Evolutionary conservation across 441 rosid species (phyloP).

Genomic region (Pelargonium myrrhifolium): DNA sequence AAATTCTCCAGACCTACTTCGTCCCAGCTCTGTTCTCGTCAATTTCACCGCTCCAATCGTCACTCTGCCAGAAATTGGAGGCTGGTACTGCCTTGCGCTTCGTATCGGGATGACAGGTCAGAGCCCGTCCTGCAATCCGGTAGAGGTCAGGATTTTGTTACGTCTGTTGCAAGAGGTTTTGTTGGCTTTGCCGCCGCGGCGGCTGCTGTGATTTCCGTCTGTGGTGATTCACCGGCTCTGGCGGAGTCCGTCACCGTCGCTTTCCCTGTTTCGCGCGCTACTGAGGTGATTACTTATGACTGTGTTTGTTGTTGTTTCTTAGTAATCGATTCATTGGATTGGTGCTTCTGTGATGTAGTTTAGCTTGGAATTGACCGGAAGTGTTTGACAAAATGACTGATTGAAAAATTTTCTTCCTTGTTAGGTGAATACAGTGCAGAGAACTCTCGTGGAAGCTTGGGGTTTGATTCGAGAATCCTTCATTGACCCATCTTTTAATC

Average conservation of each 20-base stretch:
- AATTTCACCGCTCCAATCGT: constrained; percentile 19
- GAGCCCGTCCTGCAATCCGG: constrained; percentile 4
- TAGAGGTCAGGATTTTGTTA: constrained; percentile 16
- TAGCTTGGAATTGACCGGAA: neutral
- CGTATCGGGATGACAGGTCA: constrained; percentile 20
- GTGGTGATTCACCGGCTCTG: constrained; percentile 49
- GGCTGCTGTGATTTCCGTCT: constrained; percentile 42
- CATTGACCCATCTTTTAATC: constrained; percentile 75
- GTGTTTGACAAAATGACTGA: neutral
- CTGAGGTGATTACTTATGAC: constrained; percentile 37
- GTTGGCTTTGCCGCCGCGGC: constrained; percentile 49
- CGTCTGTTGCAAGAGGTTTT: constrained; percentile 36
- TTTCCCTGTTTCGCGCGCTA: constrained; percentile 67
- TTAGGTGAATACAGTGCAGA: constrained; percentile 79
- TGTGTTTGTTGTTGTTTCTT: neutral
- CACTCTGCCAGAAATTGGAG: constrained; percentile 21
- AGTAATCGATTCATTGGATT: neutral
- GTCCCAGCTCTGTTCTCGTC: constrained; percentile 19
- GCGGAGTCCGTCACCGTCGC: constrained; percentile 60
- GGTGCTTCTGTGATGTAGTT: neutral
- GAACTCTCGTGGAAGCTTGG: constrained; percentile 92
- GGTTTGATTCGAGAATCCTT: constrained; percentile 86
- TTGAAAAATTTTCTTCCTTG: constrained; percentile 15
- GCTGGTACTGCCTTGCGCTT: constrained; percentile 18
- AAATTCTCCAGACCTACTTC: constrained; percentile 19